Evolutionary conservation across 1,139 yeast species (phyloP).

Genomic region (Yamadazyma pseudoaaseri): DNA sequence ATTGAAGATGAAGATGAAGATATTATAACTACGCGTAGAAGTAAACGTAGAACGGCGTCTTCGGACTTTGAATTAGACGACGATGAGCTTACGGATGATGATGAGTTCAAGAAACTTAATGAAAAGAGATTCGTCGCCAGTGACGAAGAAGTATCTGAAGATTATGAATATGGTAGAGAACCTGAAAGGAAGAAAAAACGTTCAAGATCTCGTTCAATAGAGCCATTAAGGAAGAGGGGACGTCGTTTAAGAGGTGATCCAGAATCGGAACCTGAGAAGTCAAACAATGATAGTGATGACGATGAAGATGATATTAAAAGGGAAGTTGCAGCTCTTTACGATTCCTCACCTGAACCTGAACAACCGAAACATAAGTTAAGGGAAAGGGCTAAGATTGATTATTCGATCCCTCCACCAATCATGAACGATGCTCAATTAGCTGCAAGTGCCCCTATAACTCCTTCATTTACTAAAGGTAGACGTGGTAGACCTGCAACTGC

Average conservation of each 20-base stretch:
- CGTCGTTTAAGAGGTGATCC: constrained; percentile 15
- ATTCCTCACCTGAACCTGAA: constrained; percentile 52
- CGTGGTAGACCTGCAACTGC: constrained; percentile 27
- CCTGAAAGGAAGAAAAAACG: constrained; percentile 20
- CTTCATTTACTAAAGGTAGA: constrained; percentile 17
- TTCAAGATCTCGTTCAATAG: constrained; percentile 23
- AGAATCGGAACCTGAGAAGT: constrained; percentile 12
- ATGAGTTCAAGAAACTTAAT: constrained; percentile 27
- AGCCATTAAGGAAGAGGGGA: constrained; percentile 12
- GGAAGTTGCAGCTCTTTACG: constrained; percentile 53
- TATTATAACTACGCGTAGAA: constrained; percentile 15
- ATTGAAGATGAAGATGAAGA: constrained; percentile 30
- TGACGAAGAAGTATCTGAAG: constrained; percentile 29
- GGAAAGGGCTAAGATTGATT: constrained; percentile 73
- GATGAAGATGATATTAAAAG: constrained; percentile 42
- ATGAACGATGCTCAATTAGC: constrained; percentile 35
- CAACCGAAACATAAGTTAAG: constrained; percentile 61
- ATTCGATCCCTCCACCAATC: constrained; percentile 85
- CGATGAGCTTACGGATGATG: constrained; percentile 26
- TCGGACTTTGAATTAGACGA: constrained; percentile 19
- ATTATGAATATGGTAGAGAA: constrained; percentile 26
- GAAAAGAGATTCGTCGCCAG: constrained; percentile 38
- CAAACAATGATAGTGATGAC: constrained; percentile 14
- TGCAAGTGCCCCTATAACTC: constrained; percentile 12
- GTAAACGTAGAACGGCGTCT: constrained; percentile 10